Evolutionary conservation across 345 rosid species (phyloP).

Genomic region (Schrenkiella parvula): DNA sequence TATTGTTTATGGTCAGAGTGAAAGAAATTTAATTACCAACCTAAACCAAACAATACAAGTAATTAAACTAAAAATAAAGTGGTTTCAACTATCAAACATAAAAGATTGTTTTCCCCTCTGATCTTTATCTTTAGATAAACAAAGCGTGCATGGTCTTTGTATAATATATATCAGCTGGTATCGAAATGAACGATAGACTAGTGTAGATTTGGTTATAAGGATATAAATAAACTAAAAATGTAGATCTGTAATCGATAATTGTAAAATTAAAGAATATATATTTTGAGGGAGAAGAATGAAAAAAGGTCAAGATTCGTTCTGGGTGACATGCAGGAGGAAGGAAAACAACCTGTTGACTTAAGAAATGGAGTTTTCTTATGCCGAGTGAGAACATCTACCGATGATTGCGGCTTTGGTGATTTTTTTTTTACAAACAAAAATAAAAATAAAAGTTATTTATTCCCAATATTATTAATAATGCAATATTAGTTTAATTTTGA

Average conservation of each 20-base stretch:
- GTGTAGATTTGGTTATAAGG: neutral
- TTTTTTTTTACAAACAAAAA: neutral
- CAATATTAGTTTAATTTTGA: no score
- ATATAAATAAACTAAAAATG: neutral
- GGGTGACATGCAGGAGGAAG: neutral
- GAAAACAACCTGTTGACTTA: conserved; percentile 37
- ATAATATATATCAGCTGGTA: neutral
- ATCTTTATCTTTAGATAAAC: neutral
- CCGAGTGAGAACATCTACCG: conserved; percentile 42
- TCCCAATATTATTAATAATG: no score
- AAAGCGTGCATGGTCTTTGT: neutral
- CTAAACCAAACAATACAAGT: neutral
- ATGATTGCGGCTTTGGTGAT: conserved; percentile 48
- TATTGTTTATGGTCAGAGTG: neutral
- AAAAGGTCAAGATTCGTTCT: conserved; percentile 21
- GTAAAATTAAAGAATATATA: neutral
- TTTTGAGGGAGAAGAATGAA: neutral
- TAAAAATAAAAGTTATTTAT: neutral
- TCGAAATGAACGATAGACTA: neutral
- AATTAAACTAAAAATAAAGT: no score
- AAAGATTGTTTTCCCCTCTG: neutral
- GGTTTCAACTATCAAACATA: no score
- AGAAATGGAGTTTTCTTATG: neutral
- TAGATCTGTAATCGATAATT: neutral
- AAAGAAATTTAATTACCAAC: neutral